Evolutionary conservation across 495 filamentous ascomycete species (phyloP), one percentile per base, ranked within the genome.

Genomic region (Penicillium subrubescens): DNA sequence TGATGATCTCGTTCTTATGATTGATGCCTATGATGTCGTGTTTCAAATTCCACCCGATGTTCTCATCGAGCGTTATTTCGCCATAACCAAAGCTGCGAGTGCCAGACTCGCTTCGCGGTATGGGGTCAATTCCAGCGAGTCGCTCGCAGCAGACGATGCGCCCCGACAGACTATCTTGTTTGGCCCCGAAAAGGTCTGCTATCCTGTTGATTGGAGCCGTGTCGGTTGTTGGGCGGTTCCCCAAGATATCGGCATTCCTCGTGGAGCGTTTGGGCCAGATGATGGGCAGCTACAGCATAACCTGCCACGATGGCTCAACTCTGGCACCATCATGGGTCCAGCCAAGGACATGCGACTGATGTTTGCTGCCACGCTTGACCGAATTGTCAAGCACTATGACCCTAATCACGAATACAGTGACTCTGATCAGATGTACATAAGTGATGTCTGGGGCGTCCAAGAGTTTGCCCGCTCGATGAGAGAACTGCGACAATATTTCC

Each of bases 341-440:
- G 65, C 57, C 11, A 41, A 58, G 6, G 65, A 67, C 31, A 67
- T 67, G 65, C 61, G 58, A 17, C 37, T 44, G 19, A 11, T 67
- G 33, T 67, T 67, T n/a, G 44, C 34, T 8, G 65, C 61, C 15
- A 67, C 65, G 5, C 21, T 67, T 23, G 52, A 67, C 6, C 52
- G 51, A 11, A 67, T 67, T 41, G 23, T 60, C 21, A 41, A 44
- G 5, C 37, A 33, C 23, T 67, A 67, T 55, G 53, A 64, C 53
- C 57, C 61, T 3, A 39, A 29, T 17, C 46, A 63, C n/a, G 60
- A 67, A 27, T 67, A 51, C 50, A 67, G 60, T 33, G 65, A 67
- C 44, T 67, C 65, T 11, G 65, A 67, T 33, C 65, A 67, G 15
- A 61, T 50, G 39, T 67, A 67, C 43, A 56, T 67, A 61, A 67